Percentiles rank a stretch among this genome's conserved stretches.
Evolutionary conservation across 192 early-diverging fungal species (phyloP).

Genomic region (Linderina pennispora): DNA sequence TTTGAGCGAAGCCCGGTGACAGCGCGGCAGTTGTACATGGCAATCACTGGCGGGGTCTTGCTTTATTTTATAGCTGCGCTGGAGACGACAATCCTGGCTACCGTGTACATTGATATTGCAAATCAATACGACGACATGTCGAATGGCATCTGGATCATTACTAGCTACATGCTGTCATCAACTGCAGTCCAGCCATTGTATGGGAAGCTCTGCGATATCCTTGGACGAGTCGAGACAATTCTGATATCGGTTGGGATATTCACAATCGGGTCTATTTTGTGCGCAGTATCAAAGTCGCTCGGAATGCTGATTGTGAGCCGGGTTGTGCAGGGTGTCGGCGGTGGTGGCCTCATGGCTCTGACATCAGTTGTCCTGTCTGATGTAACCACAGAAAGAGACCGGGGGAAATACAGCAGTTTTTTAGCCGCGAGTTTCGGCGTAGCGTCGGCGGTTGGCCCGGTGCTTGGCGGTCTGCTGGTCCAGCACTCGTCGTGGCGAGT

Average conservation of each 20-base stretch:
- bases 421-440: slow-evolving; percentile 52
- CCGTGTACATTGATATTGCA: slow-evolving; percentile 63
- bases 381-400: slow-evolving; percentile 53
- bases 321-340: slow-evolving; percentile 65
- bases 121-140: slow-evolving; percentile 51
- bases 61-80: slow-evolving; percentile 59
- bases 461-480: slow-evolving; percentile 56
- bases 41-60: slow-evolving; percentile 24
- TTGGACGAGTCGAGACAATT: slow-evolving; percentile 60
- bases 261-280: slow-evolving; percentile 51
- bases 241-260: slow-evolving; percentile 48
- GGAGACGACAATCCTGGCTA: slow-evolving; percentile 70
- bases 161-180: slow-evolving; percentile 58
- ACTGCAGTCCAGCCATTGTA: slow-evolving; percentile 77
- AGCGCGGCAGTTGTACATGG: slow-evolving; percentile 9
- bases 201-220: slow-evolving; percentile 77
- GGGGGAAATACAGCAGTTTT: slow-evolving; percentile 56
- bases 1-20: too few relatives aligned
- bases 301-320: slow-evolving; percentile 61
- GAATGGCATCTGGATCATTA: slow-evolving; percentile 76
- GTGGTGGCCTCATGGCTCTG: slow-evolving; percentile 61
- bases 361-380: slow-evolving; percentile 63
- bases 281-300: slow-evolving; percentile 55
- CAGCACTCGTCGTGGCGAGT: slow-evolving; percentile 48
- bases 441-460: slow-evolving; percentile 54